Base-by-base conservation (phyloP, 306 rosid species). In the Sechiopsis laciniata region DNA sequence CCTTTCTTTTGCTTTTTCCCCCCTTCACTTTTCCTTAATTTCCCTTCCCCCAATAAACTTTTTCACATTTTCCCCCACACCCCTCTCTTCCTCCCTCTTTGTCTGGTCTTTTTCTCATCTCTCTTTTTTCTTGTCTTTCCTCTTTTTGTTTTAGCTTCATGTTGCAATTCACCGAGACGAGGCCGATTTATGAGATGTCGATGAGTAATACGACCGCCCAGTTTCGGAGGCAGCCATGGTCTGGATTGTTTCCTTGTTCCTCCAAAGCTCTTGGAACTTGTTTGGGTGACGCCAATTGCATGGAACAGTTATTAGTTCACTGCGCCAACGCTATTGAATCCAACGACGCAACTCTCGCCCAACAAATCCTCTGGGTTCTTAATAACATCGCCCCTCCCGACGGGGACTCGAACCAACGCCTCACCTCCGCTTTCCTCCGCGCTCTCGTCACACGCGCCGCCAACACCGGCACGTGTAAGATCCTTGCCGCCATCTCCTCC, bases 341-440 rank as follows among this genome's bases (percentile, higher is more conserved):
- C 76, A 88, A 94, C 79, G 97, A 94, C 71, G 96, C 82, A 21
- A 89, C 96, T 8, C 81, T 94, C 0, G 92, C 97, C 0, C 97
- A 94, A 54, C 99, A 94, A 75, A 90, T 91, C 82, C 84, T 94
- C 4, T 94, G 99, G 99, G 97, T 94, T n/a, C 84, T 94, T 9
- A 91, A 94, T 87, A 94, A 91, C 82, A 91, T 91, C 42, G 96
- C 97, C 15, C 76, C 87, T 0, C 96, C 87, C 0, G 99, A 94
- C 3, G 99, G 97, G 2, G 97, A 90, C 78, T 85, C 95, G 48
- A 91, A 89, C 51, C 97, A 94, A 54, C 90, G 97, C n/a, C 85
- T 94, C 13, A 80, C 99, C 0, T 79, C 83, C n/a, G 82, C 87
- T 17, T 94, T 94, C 85, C 90, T 90, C 5, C 85, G 92, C 0